phyloP scores from a whole-genome alignment of 768 basidiomycete genomes.

The Kwoniella botswanensis region DNA sequence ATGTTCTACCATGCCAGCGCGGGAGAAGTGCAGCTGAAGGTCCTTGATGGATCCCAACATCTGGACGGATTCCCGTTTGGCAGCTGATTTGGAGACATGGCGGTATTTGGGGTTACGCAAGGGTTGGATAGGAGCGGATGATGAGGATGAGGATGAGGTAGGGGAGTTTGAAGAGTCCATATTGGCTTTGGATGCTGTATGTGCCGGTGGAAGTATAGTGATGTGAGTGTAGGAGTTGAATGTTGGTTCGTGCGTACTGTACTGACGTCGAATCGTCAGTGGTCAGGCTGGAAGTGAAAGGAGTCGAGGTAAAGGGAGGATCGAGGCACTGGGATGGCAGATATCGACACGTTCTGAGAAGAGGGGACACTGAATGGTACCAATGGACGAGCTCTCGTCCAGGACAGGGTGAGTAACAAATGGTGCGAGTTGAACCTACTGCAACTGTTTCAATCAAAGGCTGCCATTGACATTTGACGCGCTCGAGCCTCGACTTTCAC shows the following conservation, averaged over 20 bases:
- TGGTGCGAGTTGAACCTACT: neutral
- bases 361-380: too few species aligned
- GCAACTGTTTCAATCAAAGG: neutral
- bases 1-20: conserved; percentile 44
- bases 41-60: conserved; percentile 94
- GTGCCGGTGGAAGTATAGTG: too few species aligned
- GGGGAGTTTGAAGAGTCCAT: neutral
- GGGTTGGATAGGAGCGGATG: conserved; percentile 11
- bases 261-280: too few species aligned
- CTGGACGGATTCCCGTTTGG: conserved; percentile 92
- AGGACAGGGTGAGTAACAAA: neutral
- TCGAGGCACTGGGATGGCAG: too few species aligned
- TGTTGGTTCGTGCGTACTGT: too few species aligned
- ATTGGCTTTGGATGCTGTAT: neutral
- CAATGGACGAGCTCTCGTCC: too few species aligned
- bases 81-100: conserved; percentile 64
- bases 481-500: conserved; percentile 20
- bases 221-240: too few species aligned
- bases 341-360: too few species aligned
- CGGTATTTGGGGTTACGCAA: conserved; percentile 46
- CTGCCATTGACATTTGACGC: conserved; percentile 6
- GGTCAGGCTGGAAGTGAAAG: neutral
- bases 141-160: neutral
- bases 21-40: conserved; percentile 83
- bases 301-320: neutral